These are phyloP conservation scores for Echites panduratus DNA, from an alignment of 257 asterid genomes.

Conservation along the genomic window DNA sequence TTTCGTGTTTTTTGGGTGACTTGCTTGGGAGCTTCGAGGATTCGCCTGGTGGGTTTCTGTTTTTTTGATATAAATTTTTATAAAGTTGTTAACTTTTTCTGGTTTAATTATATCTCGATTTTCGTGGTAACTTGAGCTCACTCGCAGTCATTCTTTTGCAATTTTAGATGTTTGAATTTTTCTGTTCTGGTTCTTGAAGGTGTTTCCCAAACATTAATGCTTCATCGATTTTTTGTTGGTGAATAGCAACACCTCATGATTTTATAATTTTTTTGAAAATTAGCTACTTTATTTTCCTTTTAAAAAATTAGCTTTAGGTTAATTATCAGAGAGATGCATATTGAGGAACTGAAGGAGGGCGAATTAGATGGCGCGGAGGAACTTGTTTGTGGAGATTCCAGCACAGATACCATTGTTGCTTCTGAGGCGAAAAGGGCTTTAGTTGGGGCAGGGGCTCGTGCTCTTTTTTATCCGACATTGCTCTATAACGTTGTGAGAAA, in stretches of 20 bases:
- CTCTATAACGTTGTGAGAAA: constrained; percentile 81
- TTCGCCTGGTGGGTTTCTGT: constrained; percentile 7
- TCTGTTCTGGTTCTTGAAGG: constrained; percentile 8
- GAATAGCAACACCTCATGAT: constrained; percentile 11
- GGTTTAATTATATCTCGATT: constrained; percentile 5
- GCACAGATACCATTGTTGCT: constrained; percentile 37
- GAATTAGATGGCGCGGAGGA: constrained; percentile 39
- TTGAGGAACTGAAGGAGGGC: constrained; percentile 66
- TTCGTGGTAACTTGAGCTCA: neutral
- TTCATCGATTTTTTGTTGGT: constrained; percentile 8
- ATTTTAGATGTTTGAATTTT: neutral
- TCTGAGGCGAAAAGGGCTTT: constrained; percentile 68
- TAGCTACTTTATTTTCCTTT: neutral
- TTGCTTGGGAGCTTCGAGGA: constrained; percentile 10
- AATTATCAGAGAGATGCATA: constrained; percentile 41
- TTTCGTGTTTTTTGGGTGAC: neutral
- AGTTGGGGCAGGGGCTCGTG: constrained; percentile 95
- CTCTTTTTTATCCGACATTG: constrained; percentile 91
- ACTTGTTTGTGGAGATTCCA: constrained; percentile 33
- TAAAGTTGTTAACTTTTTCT: constrained; percentile 8
- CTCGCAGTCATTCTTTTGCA: neutral
- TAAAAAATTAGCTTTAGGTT: constrained; percentile 11
- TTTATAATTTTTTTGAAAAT: constrained; percentile 9
- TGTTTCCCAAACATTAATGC: neutral
- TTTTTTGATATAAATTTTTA: neutral